These are phyloP conservation scores for Trichoderma citrinoviride DNA, from an alignment of 2,329 filamentous ascomycete genomes.

Conservation along the genomic window DNA sequence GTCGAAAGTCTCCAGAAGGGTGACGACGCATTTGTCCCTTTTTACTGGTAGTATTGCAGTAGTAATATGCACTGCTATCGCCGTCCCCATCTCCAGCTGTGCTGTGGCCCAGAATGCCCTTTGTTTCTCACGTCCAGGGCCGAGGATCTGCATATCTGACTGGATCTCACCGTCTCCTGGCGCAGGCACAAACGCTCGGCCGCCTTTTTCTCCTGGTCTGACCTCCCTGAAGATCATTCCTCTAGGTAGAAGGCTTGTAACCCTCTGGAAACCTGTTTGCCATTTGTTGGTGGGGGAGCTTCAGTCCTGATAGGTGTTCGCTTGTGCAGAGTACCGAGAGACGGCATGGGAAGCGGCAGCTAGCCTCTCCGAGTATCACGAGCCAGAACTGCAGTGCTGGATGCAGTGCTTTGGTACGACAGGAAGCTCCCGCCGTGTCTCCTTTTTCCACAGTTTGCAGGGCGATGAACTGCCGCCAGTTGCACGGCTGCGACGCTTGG, in stretches of 20 bases:
- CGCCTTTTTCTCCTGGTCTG: constrained; percentile 7
- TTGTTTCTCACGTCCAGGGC: not conserved
- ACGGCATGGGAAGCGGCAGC: not conserved
- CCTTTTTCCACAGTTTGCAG: not conserved
- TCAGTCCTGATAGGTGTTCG: not conserved
- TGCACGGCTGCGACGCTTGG: not conserved
- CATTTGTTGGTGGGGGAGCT: not conserved
- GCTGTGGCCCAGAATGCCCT: not conserved
- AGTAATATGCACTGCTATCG: not conserved
- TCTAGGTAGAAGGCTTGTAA: not conserved
- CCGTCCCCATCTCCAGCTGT: not conserved
- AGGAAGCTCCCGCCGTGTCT: not conserved
- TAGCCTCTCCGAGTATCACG: constrained; percentile 4
- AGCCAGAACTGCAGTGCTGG: not conserved
- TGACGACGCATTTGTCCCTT: constrained; percentile 15
- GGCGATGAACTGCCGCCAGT: not conserved
- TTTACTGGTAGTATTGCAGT: too few relatives aligned
- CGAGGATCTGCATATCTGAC: constrained; percentile 21
- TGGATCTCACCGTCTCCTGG: constrained; percentile 3
- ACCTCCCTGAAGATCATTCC: constrained; percentile 23
- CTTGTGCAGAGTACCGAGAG: not conserved
- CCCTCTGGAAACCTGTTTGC: constrained; percentile 9
- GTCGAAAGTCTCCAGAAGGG: constrained; percentile 9
- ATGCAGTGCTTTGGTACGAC: not conserved
- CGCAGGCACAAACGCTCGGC: not conserved